Conservation (phyloP, 2,329 filamentous ascomycete species). For the Chrysoporthe austroafricana region DNA sequence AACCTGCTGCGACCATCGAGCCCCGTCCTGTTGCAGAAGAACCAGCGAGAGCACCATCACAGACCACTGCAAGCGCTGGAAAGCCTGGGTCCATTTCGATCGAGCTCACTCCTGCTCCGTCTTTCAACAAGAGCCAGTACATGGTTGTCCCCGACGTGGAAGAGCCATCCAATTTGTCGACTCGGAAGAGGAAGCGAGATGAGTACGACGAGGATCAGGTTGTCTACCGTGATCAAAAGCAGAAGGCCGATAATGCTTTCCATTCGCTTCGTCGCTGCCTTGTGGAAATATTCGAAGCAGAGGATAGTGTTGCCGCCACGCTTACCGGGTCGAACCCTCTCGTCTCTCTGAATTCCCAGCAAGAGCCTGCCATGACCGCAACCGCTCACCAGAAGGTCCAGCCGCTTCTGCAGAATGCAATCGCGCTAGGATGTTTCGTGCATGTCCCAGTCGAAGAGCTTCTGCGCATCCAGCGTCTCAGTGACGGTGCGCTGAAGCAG, state of each 20-base stretch:
- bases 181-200: conserved; percentile 57
- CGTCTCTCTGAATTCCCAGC: conserved; percentile 57
- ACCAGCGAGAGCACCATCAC: conserved; percentile 17
- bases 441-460: conserved; percentile 77
- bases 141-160: conserved; percentile 52
- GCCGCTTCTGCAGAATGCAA: conserved; percentile 72
- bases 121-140: conserved; percentile 58
- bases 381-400: conserved; percentile 74
- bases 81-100: conserved; percentile 45
- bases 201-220: conserved; percentile 57
- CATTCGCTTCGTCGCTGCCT: conserved; percentile 72
- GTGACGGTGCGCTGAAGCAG: conserved; percentile 73
- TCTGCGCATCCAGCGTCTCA: conserved; percentile 75
- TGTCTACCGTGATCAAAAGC: conserved; percentile 73
- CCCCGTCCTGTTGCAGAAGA: conserved; percentile 7
- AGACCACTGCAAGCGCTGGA: conserved; percentile 27
- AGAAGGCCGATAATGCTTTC: conserved; percentile 77
- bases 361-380: conserved; percentile 68
- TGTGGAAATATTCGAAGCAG: conserved; percentile 74
- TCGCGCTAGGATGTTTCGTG: conserved; percentile 68
- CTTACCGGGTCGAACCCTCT: conserved; percentile 59
- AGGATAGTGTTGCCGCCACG: conserved; percentile 67
- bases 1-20: conserved; percentile 30
- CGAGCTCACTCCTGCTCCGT: conserved; percentile 47
- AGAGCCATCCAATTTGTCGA: conserved; percentile 52